Conservation (phyloP, 1,139 yeast species). For the Hemisphaericaspora xylanilytica region DNA sequence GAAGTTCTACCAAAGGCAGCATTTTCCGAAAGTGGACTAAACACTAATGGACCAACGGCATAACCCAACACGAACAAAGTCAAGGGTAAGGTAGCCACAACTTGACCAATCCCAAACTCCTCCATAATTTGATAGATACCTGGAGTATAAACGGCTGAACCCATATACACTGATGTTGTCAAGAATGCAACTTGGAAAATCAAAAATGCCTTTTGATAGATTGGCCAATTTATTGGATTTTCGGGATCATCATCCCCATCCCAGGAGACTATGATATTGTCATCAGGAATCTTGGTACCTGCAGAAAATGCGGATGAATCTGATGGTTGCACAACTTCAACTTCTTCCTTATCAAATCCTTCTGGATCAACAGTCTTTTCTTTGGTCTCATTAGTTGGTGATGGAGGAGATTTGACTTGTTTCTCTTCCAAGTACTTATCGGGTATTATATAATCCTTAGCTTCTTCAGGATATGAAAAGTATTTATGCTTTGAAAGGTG, state of each 20-base stretch:
- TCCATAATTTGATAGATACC: constrained; percentile 33
- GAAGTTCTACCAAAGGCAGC: constrained; percentile 52
- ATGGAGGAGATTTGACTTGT: constrained; percentile 1
- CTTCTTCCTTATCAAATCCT: constrained; percentile 6
- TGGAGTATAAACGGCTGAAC: constrained; percentile 30
- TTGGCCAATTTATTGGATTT: constrained; percentile 31
- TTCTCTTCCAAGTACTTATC: constrained; percentile 23
- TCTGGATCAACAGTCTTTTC: constrained; percentile 1
- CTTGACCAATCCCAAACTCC: constrained; percentile 43
- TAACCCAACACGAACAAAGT: constrained; percentile 48
- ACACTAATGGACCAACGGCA: constrained; percentile 54
- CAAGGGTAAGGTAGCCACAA: constrained; percentile 45
- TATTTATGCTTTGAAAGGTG: constrained; percentile 26
- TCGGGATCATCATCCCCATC: constrained; percentile 31
- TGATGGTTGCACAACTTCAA: constrained; percentile 2
- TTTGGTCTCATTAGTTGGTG: not conserved
- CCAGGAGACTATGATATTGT: constrained; percentile 21
- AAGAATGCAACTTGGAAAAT: constrained; percentile 22
- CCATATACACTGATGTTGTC: constrained; percentile 27
- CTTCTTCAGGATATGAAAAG: constrained; percentile 30
- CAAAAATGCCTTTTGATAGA: constrained; percentile 18
- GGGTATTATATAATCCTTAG: constrained; percentile 28
- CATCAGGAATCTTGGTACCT: constrained; percentile 1
- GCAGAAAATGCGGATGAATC: constrained; percentile 4
- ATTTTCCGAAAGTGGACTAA: constrained; percentile 54